Evolutionary conservation across 2,329 filamentous ascomycete genomes (phyloP).

Genomic region (Davidsoniella eucalypti): DNA sequence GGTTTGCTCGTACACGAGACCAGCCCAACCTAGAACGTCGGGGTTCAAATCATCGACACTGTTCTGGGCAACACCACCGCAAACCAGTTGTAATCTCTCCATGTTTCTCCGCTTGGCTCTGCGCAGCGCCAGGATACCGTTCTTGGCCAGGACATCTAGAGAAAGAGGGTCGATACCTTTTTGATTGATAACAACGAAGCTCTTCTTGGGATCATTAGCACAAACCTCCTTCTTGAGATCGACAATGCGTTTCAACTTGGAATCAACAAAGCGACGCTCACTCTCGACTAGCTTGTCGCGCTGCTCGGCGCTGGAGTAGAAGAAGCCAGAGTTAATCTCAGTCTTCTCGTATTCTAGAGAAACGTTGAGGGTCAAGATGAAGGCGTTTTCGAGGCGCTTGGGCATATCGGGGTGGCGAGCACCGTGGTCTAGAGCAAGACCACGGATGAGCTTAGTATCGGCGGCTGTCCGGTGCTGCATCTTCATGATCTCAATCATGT

Average conservation of each 20-base stretch:
- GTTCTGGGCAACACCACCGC: conserved; percentile 83
- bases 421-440: conserved; percentile 85
- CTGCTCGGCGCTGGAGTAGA: conserved; percentile 94
- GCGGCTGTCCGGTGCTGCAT: conserved; percentile 97
- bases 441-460: conserved; percentile 89
- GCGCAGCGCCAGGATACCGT: conserved; percentile 86
- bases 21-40: conserved; percentile 86
- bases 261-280: conserved; percentile 86
- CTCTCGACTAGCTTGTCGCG: conserved; percentile 96
- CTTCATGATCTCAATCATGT: conserved; percentile 99
- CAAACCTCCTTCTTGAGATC: conserved; percentile 97
- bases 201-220: conserved; percentile 81
- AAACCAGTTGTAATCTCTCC: conserved; percentile 91
- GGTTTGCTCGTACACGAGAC: conserved; percentile 91
- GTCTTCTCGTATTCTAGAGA: conserved; percentile 98
- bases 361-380: conserved; percentile 88
- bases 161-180: conserved; percentile 97
- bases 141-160: conserved; percentile 91
- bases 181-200: conserved; percentile 96
- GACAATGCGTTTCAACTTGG: conserved; percentile 93
- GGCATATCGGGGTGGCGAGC: conserved; percentile 97
- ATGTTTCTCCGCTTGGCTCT: conserved; percentile 97
- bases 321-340: conserved; percentile 97
- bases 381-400: conserved; percentile 87
- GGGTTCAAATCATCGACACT: conserved; percentile 84